phyloP scores from a whole-genome alignment of 371 early-diverging fungal species.

The Parasitella parasitica region DNA sequence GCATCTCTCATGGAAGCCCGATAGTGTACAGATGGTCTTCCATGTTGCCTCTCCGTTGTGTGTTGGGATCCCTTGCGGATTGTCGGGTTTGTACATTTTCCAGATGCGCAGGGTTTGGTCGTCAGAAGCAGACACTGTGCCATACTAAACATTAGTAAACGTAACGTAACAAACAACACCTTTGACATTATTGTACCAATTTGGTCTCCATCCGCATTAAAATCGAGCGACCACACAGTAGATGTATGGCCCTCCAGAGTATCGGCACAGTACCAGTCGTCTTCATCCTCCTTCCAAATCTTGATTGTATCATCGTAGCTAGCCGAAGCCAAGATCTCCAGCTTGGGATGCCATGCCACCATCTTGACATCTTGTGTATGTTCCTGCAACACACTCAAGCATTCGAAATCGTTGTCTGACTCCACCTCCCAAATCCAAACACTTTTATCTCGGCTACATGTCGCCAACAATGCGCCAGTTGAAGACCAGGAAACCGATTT shows the following conservation, averaged over 20 bases:
- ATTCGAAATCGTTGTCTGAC: slow-evolving; percentile 90
- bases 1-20: slow-evolving; percentile 73
- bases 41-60: slow-evolving; percentile 62
- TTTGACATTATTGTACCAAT: slow-evolving; percentile 39
- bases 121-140: slow-evolving; percentile 81
- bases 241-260: slow-evolving; percentile 84
- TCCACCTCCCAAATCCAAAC: slow-evolving; percentile 97
- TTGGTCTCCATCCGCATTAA: slow-evolving; percentile 73
- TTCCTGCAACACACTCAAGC: slow-evolving; percentile 91
- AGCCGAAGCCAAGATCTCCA: slow-evolving; percentile 87
- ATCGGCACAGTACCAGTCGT: slow-evolving; percentile 94
- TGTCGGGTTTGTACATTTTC: slow-evolving; percentile 57
- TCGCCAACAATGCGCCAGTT: slow-evolving; percentile 83
- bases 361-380: slow-evolving; percentile 97
- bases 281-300: slow-evolving; percentile 88
- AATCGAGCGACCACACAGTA: slow-evolving; percentile 95
- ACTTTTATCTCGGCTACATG: slow-evolving; percentile 93
- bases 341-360: slow-evolving; percentile 88
- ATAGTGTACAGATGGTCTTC: slow-evolving; percentile 65
- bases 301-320: slow-evolving; percentile 95
- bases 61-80: slow-evolving; percentile 44
- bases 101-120: slow-evolving; percentile 87
- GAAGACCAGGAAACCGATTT: slow-evolving; percentile 90
- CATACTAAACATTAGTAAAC: not conserved
- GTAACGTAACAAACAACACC: no score